phyloP scores from a whole-genome alignment of 2,329 filamentous ascomycete species.

The Thelonectria olida region DNA sequence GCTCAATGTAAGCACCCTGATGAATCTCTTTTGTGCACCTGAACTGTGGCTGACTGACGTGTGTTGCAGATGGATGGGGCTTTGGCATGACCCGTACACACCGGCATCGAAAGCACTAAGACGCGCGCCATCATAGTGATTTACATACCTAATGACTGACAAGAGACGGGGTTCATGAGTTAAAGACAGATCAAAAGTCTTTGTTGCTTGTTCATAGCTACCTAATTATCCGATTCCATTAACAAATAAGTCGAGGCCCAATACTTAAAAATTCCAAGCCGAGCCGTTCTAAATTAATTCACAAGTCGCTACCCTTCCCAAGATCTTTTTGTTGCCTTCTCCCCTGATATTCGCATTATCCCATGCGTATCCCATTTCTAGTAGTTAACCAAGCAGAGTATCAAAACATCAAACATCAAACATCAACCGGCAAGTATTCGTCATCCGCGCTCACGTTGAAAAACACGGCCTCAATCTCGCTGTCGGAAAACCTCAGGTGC shows the following conservation, averaged over 20 bases:
- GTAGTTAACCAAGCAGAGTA: not conserved
- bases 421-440: slow-evolving; percentile 22
- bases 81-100: slow-evolving; percentile 39
- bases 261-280: not conserved
- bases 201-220: too few species aligned
- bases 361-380: not conserved
- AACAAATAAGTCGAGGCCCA: not conserved
- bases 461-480: slow-evolving; percentile 23
- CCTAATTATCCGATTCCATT: not conserved
- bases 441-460: slow-evolving; percentile 24
- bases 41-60: slow-evolving; percentile 2
- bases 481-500: slow-evolving; percentile 16
- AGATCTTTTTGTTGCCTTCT: not conserved
- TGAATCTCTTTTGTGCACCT: not conserved
- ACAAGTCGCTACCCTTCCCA: slow-evolving; percentile 7
- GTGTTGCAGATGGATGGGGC: slow-evolving; percentile 36
- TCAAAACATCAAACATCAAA: not conserved
- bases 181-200: too few species aligned
- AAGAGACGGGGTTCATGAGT: too few species aligned
- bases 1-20: slow-evolving; percentile 40
- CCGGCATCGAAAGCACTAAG: slow-evolving; percentile 33
- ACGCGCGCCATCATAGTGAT: too few species aligned
- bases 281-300: slow-evolving; percentile 7
- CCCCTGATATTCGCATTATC: not conserved
- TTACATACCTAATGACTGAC: too few species aligned